Evolutionary conservation across 768 basidiomycete genomes (phyloP).

Genomic region (Trametes villosa): DNA sequence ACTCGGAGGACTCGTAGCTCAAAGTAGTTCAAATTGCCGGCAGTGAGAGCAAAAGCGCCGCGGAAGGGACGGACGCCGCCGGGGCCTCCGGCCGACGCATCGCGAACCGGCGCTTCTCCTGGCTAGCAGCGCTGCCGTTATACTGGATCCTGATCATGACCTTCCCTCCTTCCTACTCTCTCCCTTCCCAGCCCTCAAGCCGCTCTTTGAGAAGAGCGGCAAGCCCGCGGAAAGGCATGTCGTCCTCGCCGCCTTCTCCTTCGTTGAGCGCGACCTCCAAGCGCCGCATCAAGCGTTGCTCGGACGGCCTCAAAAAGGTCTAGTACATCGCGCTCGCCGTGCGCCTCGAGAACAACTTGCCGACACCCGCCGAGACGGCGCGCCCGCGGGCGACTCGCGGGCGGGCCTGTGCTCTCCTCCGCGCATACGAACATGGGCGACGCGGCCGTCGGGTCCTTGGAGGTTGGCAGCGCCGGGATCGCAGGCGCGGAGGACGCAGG

Average conservation of each 20-base stretch:
- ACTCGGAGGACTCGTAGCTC: no score
- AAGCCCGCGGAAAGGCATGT: slow-evolving; percentile 55
- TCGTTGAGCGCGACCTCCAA: slow-evolving; percentile 62
- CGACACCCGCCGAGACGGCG: slow-evolving; percentile 10
- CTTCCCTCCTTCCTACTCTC: no score
- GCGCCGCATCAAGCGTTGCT: slow-evolving; percentile 61
- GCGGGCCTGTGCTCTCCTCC: slow-evolving; percentile 33
- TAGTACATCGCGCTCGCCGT: slow-evolving; percentile 40
- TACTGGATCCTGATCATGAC: no score
- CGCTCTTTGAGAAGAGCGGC: slow-evolving; percentile 43
- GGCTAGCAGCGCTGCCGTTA: no score
- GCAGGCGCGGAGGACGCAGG: background rate
- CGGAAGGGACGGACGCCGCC: no score
- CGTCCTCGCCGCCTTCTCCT: slow-evolving; percentile 53
- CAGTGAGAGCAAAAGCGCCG: no score
- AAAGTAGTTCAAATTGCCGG: no score
- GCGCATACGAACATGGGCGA: slow-evolving; percentile 4
- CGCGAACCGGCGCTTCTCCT: no score
- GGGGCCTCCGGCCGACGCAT: no score
- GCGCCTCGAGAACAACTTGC: slow-evolving; percentile 32
- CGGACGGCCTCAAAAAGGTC: slow-evolving; percentile 54
- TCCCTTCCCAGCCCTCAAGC: slow-evolving; percentile 55
- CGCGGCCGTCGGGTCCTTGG: slow-evolving; percentile 5
- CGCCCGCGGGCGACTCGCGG: slow-evolving; percentile 39
- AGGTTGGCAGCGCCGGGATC: slow-evolving; percentile 18